A percentile compares a stretch with the other conserved stretches of the same genome.
Evolutionary conservation across 2,329 filamentous ascomycete genomes (phyloP).

Genomic region (Xylariaceae sp.): DNA sequence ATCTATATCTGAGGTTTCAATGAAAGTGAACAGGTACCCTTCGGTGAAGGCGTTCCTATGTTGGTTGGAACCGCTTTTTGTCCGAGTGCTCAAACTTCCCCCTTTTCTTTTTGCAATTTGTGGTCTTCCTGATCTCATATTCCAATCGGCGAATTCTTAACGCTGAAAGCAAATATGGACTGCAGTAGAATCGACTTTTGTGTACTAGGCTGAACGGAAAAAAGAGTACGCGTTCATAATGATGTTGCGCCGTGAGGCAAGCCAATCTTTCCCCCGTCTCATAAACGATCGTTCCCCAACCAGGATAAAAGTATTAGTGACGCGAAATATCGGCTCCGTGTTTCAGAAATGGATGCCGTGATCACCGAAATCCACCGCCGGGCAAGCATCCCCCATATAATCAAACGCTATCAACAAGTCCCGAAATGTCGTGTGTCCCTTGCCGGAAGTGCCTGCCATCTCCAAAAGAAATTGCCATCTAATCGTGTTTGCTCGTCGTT

Average conservation of each 20-base stretch:
- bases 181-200: conserved; percentile 3
- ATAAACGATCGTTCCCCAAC: conserved; percentile 13
- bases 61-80: too few species aligned
- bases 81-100: too few species aligned
- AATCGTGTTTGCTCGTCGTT: conserved; percentile 4
- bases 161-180: background rate
- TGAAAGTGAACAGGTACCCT: too few species aligned
- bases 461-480: background rate
- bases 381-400: conserved; percentile 20
- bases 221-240: conserved; percentile 21
- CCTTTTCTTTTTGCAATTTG: too few species aligned
- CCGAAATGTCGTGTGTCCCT: background rate
- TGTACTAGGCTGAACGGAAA: conserved; percentile 7
- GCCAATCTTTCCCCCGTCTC: conserved; percentile 32
- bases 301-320: conserved; percentile 11
- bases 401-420: conserved; percentile 5
- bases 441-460: background rate
- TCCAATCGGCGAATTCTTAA: too few species aligned
- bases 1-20: too few species aligned
- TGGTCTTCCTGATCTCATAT: too few species aligned
- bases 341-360: conserved; percentile 25
- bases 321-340: conserved; percentile 7
- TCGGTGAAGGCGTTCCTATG: too few species aligned
- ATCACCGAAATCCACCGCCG: conserved; percentile 27
- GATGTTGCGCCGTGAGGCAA: conserved; percentile 35